phyloP scores from a whole-genome alignment of 2,329 filamentous ascomycete genomes.

The Orbilia oligospora region DNA sequence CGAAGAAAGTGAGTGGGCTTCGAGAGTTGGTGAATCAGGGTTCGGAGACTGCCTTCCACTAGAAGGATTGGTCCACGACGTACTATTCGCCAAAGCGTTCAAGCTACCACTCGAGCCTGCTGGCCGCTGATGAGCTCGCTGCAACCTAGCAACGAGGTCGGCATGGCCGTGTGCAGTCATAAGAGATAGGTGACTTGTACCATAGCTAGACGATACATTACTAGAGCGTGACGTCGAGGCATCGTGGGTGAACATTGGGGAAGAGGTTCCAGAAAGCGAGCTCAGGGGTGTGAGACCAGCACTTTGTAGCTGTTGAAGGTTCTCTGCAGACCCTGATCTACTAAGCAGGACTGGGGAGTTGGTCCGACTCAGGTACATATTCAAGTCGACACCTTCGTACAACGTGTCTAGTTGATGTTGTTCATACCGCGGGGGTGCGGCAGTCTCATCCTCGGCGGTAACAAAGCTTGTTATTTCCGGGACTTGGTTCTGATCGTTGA shows the following conservation, averaged over 20 bases:
- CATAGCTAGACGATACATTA: slow-evolving; percentile 40
- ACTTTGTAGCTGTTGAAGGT: slow-evolving; percentile 75
- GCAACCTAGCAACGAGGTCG: slow-evolving; percentile 72
- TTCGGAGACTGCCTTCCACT: slow-evolving; percentile 58
- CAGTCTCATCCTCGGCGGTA: slow-evolving; percentile 72
- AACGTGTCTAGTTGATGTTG: slow-evolving; percentile 90
- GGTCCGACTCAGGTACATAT: slow-evolving; percentile 84
- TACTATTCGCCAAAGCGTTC: slow-evolving; percentile 71
- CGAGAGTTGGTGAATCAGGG: slow-evolving; percentile 27
- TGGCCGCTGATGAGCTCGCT: slow-evolving; percentile 68
- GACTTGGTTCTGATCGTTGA: slow-evolving; percentile 88
- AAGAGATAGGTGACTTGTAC: slow-evolving; percentile 64
- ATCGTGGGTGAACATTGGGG: slow-evolving; percentile 49
- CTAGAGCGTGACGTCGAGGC: slow-evolving; percentile 56
- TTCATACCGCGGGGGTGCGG: slow-evolving; percentile 92
- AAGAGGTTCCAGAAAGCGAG: slow-evolving; percentile 45
- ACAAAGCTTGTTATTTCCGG: slow-evolving; percentile 73
- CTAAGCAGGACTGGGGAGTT: slow-evolving; percentile 83
- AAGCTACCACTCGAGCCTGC: slow-evolving; percentile 69
- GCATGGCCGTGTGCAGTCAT: slow-evolving; percentile 69
- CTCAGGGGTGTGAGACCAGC: slow-evolving; percentile 59
- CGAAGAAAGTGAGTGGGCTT: slow-evolving; percentile 38
- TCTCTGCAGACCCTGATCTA: slow-evolving; percentile 83
- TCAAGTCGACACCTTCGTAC: slow-evolving; percentile 87
- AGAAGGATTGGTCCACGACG: slow-evolving; percentile 69